Evolutionary conservation across 306 rosid species (phyloP).

Genomic region (Adenanthera pavonina): DNA sequence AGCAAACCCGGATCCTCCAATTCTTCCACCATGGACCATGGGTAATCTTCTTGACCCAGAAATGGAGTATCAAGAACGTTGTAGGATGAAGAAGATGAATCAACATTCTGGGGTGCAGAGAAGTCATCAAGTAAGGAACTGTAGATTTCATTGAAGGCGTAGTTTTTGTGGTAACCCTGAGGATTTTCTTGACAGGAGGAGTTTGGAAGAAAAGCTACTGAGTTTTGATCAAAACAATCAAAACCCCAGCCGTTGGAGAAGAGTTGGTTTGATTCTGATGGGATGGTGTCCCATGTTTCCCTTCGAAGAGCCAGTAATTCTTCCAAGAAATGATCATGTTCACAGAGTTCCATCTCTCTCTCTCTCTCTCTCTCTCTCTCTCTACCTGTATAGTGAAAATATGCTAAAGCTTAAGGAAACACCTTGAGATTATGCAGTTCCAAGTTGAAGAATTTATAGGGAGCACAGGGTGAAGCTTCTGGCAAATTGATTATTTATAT

Average conservation of each 20-base stretch:
- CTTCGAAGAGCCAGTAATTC: conserved; percentile 62
- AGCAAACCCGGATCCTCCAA: conserved; percentile 57
- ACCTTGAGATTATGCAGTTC: conserved; percentile 51
- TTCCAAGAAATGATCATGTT: conserved; percentile 61
- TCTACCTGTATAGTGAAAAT: conserved; percentile 33
- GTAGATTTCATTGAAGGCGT: conserved; percentile 54
- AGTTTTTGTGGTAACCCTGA: conserved; percentile 39
- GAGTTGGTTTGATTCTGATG: conserved; percentile 56
- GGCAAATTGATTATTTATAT: conserved; percentile 38
- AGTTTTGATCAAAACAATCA: conserved; percentile 62
- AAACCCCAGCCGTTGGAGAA: conserved; percentile 54
- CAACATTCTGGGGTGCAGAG: conserved; percentile 51
- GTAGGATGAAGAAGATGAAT: conserved; percentile 47
- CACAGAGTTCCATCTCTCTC: conserved; percentile 59
- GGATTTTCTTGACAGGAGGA: conserved; percentile 50
- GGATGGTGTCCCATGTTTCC: conserved; percentile 63
- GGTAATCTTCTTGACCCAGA: conserved; percentile 53
- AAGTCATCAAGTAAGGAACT: conserved; percentile 44
- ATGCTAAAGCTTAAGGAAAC: conserved; percentile 44
- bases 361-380: background rate
- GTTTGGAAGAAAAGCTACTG: conserved; percentile 41
- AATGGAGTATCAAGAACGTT: conserved; percentile 51
- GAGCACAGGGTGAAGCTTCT: conserved; percentile 38
- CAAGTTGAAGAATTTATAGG: conserved; percentile 56
- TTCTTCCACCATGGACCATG: conserved; percentile 56